These are phyloP conservation scores for Rubia balearica DNA, from an alignment of 305 asterid genomes.

Conservation along the genomic window DNA sequence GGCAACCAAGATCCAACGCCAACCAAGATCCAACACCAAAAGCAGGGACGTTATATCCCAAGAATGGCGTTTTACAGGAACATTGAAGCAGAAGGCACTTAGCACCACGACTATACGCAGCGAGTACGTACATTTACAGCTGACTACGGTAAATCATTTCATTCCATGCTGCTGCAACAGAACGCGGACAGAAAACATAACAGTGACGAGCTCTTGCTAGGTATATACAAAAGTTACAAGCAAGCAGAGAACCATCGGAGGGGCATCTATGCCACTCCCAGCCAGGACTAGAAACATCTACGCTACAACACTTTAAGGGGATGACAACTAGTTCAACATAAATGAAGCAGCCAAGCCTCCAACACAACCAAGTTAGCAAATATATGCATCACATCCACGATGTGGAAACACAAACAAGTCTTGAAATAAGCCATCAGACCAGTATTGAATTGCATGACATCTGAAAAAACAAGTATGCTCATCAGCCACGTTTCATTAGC, in stretches of 20 bases:
- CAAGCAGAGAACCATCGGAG: not conserved
- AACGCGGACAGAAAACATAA: not conserved
- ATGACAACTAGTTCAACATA: not conserved
- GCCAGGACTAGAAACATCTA: not conserved
- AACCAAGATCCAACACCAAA: no score
- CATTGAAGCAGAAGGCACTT: not conserved
- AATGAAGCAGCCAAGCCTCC: not conserved
- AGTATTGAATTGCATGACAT: slow-evolving; percentile 2
- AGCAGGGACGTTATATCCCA: not conserved
- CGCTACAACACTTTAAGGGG: slow-evolving; percentile 1
- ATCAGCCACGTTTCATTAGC: not conserved
- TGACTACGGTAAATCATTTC: not conserved
- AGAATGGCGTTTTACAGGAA: not conserved
- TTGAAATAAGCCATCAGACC: no score
- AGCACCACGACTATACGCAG: not conserved
- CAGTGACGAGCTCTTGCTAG: slow-evolving; percentile 11
- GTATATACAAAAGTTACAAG: slow-evolving; percentile 14
- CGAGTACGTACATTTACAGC: not conserved
- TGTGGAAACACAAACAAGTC: not conserved
- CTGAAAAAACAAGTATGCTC: not conserved
- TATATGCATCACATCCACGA: not conserved
- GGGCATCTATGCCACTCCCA: not conserved
- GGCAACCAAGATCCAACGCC: not conserved
- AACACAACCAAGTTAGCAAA: not conserved
- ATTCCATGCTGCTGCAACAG: not conserved